These are phyloP conservation scores for Beverwykella pulmonaria DNA, from an alignment of 495 filamentous ascomycete species.

Conservation along the genomic window DNA sequence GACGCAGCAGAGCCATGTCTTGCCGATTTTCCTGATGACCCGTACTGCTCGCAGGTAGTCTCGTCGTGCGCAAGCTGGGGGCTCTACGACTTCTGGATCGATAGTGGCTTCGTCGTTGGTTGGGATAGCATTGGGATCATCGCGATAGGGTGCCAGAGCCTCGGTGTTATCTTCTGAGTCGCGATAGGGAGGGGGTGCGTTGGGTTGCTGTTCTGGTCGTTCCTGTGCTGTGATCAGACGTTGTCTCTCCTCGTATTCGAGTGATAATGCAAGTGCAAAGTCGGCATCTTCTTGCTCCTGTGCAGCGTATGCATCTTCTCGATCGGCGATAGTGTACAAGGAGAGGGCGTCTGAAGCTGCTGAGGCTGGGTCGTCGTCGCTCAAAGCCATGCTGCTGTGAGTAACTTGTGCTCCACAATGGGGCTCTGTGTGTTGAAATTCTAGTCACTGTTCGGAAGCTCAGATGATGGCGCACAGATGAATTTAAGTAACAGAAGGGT, in stretches of 20 bases:
- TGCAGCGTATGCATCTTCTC: background rate
- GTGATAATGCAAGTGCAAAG: background rate
- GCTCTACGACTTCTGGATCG: background rate
- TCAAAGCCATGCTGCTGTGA: background rate
- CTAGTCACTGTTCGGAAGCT: background rate
- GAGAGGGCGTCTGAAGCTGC: slow-evolving; percentile 4
- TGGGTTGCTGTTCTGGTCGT: background rate
- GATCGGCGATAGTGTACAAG: slow-evolving; percentile 12
- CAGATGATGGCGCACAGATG: too few species aligned
- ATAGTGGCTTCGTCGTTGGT: background rate
- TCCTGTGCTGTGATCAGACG: background rate
- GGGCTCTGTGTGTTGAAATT: background rate
- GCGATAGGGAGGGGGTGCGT: background rate
- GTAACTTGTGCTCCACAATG: background rate
- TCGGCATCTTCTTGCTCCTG: slow-evolving; percentile 12
- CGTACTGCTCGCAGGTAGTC: background rate
- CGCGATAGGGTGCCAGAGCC: background rate
- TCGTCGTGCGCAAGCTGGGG: background rate
- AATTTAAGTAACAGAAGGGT: background rate
- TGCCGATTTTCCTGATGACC: too few species aligned
- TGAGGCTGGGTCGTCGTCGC: background rate
- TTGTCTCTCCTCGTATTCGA: background rate
- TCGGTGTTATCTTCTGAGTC: background rate
- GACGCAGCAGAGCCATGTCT: background rate
- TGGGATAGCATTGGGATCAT: background rate